Base-by-base conservation (phyloP, 108 stramenopile genomes). In the Cyclotella choctawhatcheeana region DNA sequence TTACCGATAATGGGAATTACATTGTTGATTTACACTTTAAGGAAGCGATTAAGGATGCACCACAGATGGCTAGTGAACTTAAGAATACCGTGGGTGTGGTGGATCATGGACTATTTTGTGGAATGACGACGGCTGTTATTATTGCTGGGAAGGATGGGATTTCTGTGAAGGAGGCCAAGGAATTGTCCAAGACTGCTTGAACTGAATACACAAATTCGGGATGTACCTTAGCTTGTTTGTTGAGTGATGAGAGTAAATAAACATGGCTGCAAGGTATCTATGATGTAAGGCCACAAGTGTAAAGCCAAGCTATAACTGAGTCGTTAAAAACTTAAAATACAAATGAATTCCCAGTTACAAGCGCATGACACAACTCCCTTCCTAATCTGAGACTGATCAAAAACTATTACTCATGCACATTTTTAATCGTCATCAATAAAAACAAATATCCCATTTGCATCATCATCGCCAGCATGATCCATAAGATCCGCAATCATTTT, bases 1-100 rank as follows among this genome's bases (percentile, higher is more conserved):
- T 99, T 17, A 98, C 99, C 21, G 97, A 97, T 85, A 98, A 97
- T 71, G 96, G 97, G 70, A 98, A 98, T 83, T 98, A 99, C 87
- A 96, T 99, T 73, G 93, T 99, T 1, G 99, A 99, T 79, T 85
- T 97, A 30, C 93, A 98, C 81, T 99, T 99, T 70, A 93, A 82
- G 20, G 86, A 92, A 47, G 84, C 95, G 27, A 97, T 99, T 76
- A 85, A 86, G 83, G 96, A 98, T 77, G 87, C 93, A 20, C 74
- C 82, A 37, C 83, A 73, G 50, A 87, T 95, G 84, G 96, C 96
- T 14, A 21, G 20, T 8, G 93, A 97, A 66, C 71, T 99, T 47
- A 97, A 97, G 84, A 92, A 90, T 71, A 96, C 93, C 12, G 93
- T 93, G 18, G 98, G 99, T 16, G 97, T 98, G 44, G 98, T 99